Evolutionary conservation across 2,329 filamentous ascomycete species (phyloP).

Genomic region (Xylariaceae sp.): DNA sequence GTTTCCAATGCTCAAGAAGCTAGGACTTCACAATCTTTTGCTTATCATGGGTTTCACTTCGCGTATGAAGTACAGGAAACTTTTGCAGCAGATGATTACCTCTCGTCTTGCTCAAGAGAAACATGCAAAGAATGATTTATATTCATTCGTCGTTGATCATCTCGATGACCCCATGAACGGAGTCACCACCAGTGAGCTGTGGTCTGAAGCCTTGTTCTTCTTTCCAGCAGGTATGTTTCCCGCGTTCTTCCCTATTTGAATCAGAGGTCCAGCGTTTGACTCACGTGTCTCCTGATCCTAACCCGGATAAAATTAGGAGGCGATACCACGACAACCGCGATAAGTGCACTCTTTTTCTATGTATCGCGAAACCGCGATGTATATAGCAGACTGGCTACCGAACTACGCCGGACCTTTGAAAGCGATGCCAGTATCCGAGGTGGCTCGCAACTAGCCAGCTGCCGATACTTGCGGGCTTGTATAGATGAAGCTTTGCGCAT

Average conservation of each 20-base stretch:
- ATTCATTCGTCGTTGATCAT: slow-evolving; percentile 19
- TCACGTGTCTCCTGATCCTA: too few species aligned
- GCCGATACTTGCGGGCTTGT: slow-evolving; percentile 20
- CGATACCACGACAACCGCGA: not conserved
- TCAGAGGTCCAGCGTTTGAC: not conserved
- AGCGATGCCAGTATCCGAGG: not conserved
- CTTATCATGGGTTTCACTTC: not conserved
- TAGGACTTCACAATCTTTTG: slow-evolving; percentile 16
- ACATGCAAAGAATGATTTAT: slow-evolving; percentile 26
- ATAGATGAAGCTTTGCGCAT: slow-evolving; percentile 26
- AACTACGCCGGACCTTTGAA: slow-evolving; percentile 8
- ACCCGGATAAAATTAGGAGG: slow-evolving; percentile 11
- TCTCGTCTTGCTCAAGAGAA: slow-evolving; percentile 4
- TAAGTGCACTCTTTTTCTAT: slow-evolving; percentile 13
- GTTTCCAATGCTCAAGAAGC: slow-evolving; percentile 24
- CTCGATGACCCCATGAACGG: not conserved
- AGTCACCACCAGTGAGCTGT: slow-evolving; percentile 17
- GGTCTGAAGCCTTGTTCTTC: slow-evolving; percentile 28
- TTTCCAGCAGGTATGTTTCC: slow-evolving; percentile 17
- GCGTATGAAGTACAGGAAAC: slow-evolving; percentile 11
- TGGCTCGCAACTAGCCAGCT: slow-evolving; percentile 10
- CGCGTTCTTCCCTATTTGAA: not conserved
- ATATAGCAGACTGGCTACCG: slow-evolving; percentile 4
- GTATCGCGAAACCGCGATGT: slow-evolving; percentile 1
- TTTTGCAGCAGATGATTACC: slow-evolving; percentile 23